These are phyloP conservation scores for Hyaloscypha variabilis DNA, from an alignment of 495 filamentous ascomycete genomes.

Conservation along the genomic window DNA sequence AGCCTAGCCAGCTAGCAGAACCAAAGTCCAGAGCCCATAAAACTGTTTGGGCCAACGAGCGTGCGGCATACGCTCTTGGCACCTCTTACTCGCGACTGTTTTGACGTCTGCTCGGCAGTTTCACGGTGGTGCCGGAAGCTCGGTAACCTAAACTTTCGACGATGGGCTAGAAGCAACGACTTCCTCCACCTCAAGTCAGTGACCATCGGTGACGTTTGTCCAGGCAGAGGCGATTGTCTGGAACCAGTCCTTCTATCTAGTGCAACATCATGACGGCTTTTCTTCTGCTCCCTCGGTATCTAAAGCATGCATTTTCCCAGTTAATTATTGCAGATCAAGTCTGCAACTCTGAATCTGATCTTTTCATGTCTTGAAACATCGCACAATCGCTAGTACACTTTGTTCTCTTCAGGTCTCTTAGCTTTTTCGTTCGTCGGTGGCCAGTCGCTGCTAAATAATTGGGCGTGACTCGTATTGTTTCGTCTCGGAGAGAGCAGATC, in stretches of 20 bases:
- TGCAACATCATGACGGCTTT: not conserved
- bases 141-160: not conserved
- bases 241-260: not conserved
- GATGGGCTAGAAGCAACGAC: not conserved
- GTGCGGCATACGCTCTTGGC: not conserved
- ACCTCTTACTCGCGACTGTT: not conserved
- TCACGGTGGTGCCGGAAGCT: not conserved
- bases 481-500: not conserved
- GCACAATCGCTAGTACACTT: conserved; percentile 6
- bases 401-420: not conserved
- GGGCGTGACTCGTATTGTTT: not conserved
- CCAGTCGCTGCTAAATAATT: not conserved
- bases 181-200: not conserved
- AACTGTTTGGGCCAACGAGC: not conserved
- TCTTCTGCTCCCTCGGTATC: not conserved
- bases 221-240: no score
- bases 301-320: not conserved
- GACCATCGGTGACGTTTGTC: not conserved
- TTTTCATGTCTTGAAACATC: conserved; percentile 2
- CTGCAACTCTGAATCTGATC: not conserved
- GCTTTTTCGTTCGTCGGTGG: not conserved
- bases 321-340: not conserved
- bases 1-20: not conserved
- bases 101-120: not conserved
- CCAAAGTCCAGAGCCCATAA: not conserved